Evolutionary conservation across 805 yeast species (phyloP).

Genomic region (Metschnikowia cubensis): DNA sequence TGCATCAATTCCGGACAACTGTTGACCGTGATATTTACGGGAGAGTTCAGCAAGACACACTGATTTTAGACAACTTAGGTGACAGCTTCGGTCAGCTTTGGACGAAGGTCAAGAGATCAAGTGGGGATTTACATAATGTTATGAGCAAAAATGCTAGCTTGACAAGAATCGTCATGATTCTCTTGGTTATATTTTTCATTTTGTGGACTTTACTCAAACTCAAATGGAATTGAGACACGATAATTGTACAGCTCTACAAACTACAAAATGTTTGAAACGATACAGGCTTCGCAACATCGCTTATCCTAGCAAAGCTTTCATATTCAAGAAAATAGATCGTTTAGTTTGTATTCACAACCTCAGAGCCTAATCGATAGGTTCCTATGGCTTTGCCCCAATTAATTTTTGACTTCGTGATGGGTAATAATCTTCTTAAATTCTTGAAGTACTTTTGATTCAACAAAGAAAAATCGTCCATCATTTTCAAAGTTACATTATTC

Average conservation of each 20-base stretch:
- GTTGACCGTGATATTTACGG: constrained; percentile 42
- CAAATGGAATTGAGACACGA: constrained; percentile 12
- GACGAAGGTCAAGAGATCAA: constrained; percentile 36
- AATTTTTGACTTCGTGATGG: constrained; percentile 85
- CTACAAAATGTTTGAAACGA: background rate
- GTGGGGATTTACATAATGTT: constrained; percentile 38
- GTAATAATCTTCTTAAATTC: constrained; percentile 81
- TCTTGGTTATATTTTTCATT: constrained; percentile 31
- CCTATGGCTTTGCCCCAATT: constrained; percentile 96
- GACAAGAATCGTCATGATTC: constrained; percentile 33
- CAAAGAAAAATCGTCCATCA: constrained; percentile 60
- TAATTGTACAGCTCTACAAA: background rate
- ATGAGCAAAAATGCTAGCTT: constrained; percentile 41
- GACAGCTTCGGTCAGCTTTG: constrained; percentile 38
- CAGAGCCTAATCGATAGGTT: constrained; percentile 80
- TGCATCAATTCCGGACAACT: constrained; percentile 40
- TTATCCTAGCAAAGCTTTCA: background rate
- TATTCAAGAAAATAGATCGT: background rate
- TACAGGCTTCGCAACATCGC: background rate
- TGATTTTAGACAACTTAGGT: constrained; percentile 34
- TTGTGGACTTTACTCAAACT: constrained; percentile 39
- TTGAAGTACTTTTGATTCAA: constrained; percentile 82
- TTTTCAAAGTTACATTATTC: constrained; percentile 50
- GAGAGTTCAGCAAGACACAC: constrained; percentile 36
- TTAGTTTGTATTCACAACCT: constrained; percentile 47